phyloP scores from a whole-genome alignment of 768 basidiomycete species.

The Boletales sp. region DNA sequence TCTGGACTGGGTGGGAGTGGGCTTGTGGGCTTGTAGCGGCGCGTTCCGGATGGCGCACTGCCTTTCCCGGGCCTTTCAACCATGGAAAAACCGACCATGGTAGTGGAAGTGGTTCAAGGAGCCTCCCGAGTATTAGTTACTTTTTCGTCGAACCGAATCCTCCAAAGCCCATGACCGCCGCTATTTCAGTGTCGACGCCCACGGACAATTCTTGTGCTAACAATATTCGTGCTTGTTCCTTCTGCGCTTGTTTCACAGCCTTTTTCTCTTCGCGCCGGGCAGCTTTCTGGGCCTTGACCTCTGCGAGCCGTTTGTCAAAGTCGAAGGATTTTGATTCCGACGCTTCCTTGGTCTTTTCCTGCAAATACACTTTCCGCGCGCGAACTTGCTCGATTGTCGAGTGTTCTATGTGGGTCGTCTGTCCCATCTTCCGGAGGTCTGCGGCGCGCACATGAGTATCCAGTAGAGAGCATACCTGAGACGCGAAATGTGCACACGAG shows the following conservation, averaged over 20 bases:
- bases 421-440: conserved; percentile 95
- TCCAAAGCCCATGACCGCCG: conserved; percentile 85
- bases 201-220: conserved; percentile 48
- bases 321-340: conserved; percentile 88
- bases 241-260: conserved; percentile 73
- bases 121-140: conserved; percentile 38
- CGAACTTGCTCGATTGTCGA: conserved; percentile 96
- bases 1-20: too few relatives aligned
- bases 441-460: neutral
- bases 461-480: neutral
- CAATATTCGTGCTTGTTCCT: conserved; percentile 66
- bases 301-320: conserved; percentile 84
- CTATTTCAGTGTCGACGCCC: conserved; percentile 63
- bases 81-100: too few relatives aligned
- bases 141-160: conserved; percentile 89
- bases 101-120: too few relatives aligned
- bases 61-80: too few relatives aligned
- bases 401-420: conserved; percentile 86
- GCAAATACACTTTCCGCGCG: conserved; percentile 79
- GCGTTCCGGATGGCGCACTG: too few relatives aligned
- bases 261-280: conserved; percentile 70
- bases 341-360: conserved; percentile 83
- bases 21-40: too few relatives aligned
- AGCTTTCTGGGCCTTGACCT: conserved; percentile 72
- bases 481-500: conserved; percentile 58